Percentiles rank a stretch among this genome's conserved stretches.
Conservation (phyloP, 2,329 filamentous ascomycete species). For the Aspergillus thermomutatus region DNA sequence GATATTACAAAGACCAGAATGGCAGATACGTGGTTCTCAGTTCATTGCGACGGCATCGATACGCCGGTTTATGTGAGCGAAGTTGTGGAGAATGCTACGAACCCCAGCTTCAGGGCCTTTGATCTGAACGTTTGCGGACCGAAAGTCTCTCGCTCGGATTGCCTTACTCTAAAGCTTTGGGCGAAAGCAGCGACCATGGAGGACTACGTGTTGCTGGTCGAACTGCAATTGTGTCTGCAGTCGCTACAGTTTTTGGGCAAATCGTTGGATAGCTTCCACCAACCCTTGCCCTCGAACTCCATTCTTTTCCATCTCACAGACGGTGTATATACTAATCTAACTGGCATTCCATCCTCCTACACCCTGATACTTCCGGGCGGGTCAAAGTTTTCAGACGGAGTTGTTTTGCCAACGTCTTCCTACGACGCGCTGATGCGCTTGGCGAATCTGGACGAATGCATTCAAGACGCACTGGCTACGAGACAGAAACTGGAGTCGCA, state of each 20-base stretch:
- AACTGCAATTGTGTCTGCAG: slow-evolving; percentile 68
- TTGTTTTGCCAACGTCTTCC: slow-evolving; percentile 65
- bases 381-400: slow-evolving; percentile 43
- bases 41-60: slow-evolving; percentile 64
- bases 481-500: slow-evolving; percentile 71
- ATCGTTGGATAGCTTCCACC: slow-evolving; percentile 60
- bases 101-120: slow-evolving; percentile 86
- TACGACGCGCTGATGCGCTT: slow-evolving; percentile 87
- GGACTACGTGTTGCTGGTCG: slow-evolving; percentile 63
- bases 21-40: slow-evolving; percentile 84
- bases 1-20: slow-evolving; percentile 67
- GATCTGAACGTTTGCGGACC: slow-evolving; percentile 65
- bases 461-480: slow-evolving; percentile 82
- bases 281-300: slow-evolving; percentile 75
- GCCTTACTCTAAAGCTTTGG: slow-evolving; percentile 72
- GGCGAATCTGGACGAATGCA: slow-evolving; percentile 82
- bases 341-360: slow-evolving; percentile 57
- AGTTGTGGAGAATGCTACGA: slow-evolving; percentile 73
- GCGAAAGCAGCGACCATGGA: slow-evolving; percentile 54
- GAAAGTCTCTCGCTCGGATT: slow-evolving; percentile 61
- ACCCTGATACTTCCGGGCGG: slow-evolving; percentile 16
- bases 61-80: slow-evolving; percentile 92
- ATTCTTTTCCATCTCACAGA: slow-evolving; percentile 82
- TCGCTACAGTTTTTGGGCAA: slow-evolving; percentile 75
- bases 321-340: slow-evolving; percentile 75